Conservation (phyloP, 169 alveolate species). For the Besnoitia besnoiti region DNA sequence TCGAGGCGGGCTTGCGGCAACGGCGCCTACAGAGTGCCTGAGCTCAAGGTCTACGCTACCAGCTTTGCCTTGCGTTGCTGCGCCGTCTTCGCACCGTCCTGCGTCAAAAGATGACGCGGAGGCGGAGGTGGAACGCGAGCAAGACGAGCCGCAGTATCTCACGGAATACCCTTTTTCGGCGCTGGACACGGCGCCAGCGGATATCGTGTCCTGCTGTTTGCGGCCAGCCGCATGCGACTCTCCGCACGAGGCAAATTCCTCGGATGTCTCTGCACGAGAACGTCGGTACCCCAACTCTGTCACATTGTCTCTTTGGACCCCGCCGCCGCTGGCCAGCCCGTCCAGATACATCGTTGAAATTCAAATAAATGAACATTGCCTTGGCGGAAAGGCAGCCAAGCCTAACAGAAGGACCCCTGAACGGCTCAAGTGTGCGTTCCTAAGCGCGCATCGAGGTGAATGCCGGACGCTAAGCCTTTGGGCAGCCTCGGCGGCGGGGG, state of each 20-base stretch:
- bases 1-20: too few species aligned
- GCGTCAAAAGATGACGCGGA: neutral
- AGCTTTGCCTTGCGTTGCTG: too few species aligned
- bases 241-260: neutral
- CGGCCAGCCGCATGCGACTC: too few species aligned
- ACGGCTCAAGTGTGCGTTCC: too few species aligned
- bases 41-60: too few species aligned
- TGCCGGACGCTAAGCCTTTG: too few species aligned
- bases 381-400: neutral
- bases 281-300: neutral
- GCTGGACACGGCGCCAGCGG: neutral
- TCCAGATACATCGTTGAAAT: neutral
- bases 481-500: too few species aligned
- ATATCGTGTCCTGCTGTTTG: too few species aligned
- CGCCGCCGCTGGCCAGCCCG: neutral
- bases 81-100: neutral
- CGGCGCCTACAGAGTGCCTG: too few species aligned
- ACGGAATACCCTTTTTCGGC: neutral
- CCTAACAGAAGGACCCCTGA: too few species aligned
- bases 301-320: neutral
- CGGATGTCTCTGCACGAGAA: neutral
- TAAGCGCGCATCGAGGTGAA: too few species aligned
- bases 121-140: neutral
- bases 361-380: neutral
- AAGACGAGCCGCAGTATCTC: too few species aligned